Evolutionary conservation across 495 filamentous ascomycete species (phyloP), one percentile per base, ranked within the genome.

Genomic region (Endocarpon pusillum): DNA sequence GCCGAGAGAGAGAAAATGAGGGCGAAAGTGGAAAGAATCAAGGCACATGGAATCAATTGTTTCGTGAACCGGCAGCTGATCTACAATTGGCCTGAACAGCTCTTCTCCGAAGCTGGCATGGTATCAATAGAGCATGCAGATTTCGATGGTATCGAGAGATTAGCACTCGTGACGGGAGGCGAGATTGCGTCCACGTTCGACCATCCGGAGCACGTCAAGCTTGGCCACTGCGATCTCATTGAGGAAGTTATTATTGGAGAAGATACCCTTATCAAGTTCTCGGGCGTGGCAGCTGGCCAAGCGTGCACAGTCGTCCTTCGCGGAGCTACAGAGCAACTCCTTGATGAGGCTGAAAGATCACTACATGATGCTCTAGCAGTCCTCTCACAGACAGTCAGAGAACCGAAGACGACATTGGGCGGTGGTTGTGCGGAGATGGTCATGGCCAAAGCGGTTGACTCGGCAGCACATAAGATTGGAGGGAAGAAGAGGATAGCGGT

Each of bases 41-140:
- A 96, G 72, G 71, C 83, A 21, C 91, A 97, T 48, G 89, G 89
- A 25, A 94, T 97, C 62, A 97, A 97, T 69, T 96, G 91, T 65
- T 97, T 97, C 60, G 91, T 97, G 51, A 97, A 97, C 67, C 69
- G 89, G 40, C 89, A 97, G 52, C 70, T 97, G 29, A 97, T 97
- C 59, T 97, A 97, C 69, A 97, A 97, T 69, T 96, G 89, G 87
- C 89, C 89, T 21, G 89, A 97, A 55, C 91, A 96, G 59, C 78
- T 97, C 32, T 97, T 97, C 53, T 81, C 87, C 17, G 89, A 97
- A 53, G 87, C 85, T 7, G 91, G 89, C 33, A 96, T 97, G 57
- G 75, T 91, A 62, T 93, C 86, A 11, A 97, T 97, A 46, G 89
- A 97, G 64, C 89, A 97, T 53, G 89, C 89, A 40, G 89, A 97